Base-by-base conservation (phyloP, 2,329 filamentous ascomycete species). In the Aspergillus aculeatinus region DNA sequence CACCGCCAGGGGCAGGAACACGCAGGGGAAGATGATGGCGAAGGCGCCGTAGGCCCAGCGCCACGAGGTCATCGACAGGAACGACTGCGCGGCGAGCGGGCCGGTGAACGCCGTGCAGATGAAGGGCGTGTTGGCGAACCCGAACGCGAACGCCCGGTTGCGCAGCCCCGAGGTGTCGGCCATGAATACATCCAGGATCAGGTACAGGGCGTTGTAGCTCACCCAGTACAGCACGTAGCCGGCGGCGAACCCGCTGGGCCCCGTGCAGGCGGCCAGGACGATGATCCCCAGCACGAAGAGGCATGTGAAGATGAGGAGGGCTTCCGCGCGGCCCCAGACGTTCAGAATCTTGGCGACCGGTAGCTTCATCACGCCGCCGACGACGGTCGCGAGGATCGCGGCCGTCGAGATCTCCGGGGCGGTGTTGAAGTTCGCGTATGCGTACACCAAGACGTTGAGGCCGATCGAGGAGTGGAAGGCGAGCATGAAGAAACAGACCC, bases 21-120 rank as follows among this genome's bases (percentile, higher is more conserved):
- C 78, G 53, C 81, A 70, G 0, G 86, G 86, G 4, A 83, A 80
- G 61, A 89, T 77, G 58, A 90, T 85, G 44, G 82, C 77, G 67
- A 88, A 89, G 23, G 79, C 76, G 25, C 85, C 87, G 66, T 85
- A 89, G 1, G 78, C 85, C 87, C 87, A 89, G 29, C 85, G 81
- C 82, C 83, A 89, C 25, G 80, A 82, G 11, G 81, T 77, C 0
- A 77, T 77, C 0, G 72, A 65, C 31, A 84, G 70, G 67, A 76
- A 76, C 61, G 86, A 83, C 1, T 77, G 72, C 9, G 81, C 82
- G 23, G 86, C 80, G 48, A 78, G 75, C 0, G 83, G 80, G 5
- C 83, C 81, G 35, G 83, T 78, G 70, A 83, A 83, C 0, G 78
- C 89, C 0, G 84, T 83, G 23, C 85, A 87, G 67, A 84, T 82